Evolutionary conservation across 1,139 yeast genomes (phyloP).

Genomic region (Schizosaccharomyces versatilis): DNA sequence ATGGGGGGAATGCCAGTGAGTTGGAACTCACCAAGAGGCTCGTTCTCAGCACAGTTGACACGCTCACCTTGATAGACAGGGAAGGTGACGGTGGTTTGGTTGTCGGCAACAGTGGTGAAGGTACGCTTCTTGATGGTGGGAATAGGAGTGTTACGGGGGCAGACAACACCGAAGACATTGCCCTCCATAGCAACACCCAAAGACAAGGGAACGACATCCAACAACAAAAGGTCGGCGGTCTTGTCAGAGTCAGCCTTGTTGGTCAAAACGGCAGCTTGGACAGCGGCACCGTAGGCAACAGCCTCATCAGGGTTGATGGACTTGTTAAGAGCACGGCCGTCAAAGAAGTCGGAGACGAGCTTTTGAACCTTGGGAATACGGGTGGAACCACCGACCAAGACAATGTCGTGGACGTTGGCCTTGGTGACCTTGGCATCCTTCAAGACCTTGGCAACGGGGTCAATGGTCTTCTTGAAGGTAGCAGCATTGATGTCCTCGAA

Average conservation of each 20-base stretch:
- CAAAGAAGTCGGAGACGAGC: conserved; percentile 65
- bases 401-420: conserved; percentile 64
- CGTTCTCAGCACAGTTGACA: conserved; percentile 98
- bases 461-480: conserved; percentile 64
- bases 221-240: conserved; percentile 88
- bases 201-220: conserved; percentile 96
- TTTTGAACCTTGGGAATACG: conserved; percentile 87
- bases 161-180: conserved; percentile 93
- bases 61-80: conserved; percentile 99
- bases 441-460: conserved; percentile 70
- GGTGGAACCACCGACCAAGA: conserved; percentile 80
- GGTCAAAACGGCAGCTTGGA: conserved; percentile 96
- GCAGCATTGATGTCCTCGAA: conserved; percentile 73
- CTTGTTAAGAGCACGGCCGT: conserved; percentile 79
- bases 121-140: conserved; percentile 99
- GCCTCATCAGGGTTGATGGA: conserved; percentile 87
- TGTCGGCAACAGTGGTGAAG: conserved; percentile 98
- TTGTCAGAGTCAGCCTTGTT: conserved; percentile 94
- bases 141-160: conserved; percentile 98
- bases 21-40: conserved; percentile 98
- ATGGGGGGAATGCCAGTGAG: conserved; percentile 96
- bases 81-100: conserved; percentile 98
- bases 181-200: conserved; percentile 97
- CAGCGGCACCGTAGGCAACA: conserved; percentile 97
- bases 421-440: conserved; percentile 63